Conservation (phyloP, 2,329 filamentous ascomycete species). For the Teratosphaeriaceae sp. region DNA sequence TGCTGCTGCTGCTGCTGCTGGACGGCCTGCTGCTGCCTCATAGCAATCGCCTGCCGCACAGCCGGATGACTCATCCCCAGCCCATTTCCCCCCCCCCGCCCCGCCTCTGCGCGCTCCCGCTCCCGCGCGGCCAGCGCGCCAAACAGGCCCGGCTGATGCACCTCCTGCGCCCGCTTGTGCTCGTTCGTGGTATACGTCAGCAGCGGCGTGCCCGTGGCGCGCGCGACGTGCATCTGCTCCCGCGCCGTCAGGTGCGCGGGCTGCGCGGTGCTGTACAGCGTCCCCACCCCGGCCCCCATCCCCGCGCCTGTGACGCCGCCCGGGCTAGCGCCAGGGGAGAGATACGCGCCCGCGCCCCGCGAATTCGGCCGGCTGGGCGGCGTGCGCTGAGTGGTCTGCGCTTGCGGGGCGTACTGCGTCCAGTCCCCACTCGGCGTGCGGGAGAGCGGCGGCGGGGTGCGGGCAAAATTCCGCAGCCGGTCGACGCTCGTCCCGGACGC, state of each 20-base stretch:
- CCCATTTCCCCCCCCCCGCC: slow-evolving; percentile 52
- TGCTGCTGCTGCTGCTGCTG: slow-evolving; percentile 25
- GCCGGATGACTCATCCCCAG: slow-evolving; percentile 47
- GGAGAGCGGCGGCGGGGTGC: slow-evolving; percentile 37
- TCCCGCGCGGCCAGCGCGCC: slow-evolving; percentile 75
- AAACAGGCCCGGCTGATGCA: slow-evolving; percentile 52
- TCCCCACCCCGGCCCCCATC: too few species aligned
- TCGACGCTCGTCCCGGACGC: slow-evolving; percentile 14
- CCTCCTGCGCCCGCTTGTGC: slow-evolving; percentile 25
- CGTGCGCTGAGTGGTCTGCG: slow-evolving; percentile 16
- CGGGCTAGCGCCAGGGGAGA: slow-evolving; percentile 34
- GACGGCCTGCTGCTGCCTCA: slow-evolving; percentile 44
- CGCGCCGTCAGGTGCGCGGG: slow-evolving; percentile 66
- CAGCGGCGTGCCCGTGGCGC: slow-evolving; percentile 70
- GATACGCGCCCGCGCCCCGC: slow-evolving; percentile 48
- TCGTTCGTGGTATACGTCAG: slow-evolving; percentile 57
- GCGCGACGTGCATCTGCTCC: slow-evolving; percentile 83
- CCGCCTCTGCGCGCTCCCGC: slow-evolving; percentile 66
- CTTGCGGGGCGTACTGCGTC: slow-evolving; percentile 26
- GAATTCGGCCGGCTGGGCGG: slow-evolving; percentile 43
- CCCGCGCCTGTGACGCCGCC: too few species aligned
- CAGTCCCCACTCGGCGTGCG: slow-evolving; percentile 41
- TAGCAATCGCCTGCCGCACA: slow-evolving; percentile 61
- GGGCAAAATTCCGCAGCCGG: slow-evolving; percentile 20
- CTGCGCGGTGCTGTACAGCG: slow-evolving; percentile 23